Evolutionary conservation across 768 basidiomycete species (phyloP).

Genomic region (Psilocybe tampanensis): DNA sequence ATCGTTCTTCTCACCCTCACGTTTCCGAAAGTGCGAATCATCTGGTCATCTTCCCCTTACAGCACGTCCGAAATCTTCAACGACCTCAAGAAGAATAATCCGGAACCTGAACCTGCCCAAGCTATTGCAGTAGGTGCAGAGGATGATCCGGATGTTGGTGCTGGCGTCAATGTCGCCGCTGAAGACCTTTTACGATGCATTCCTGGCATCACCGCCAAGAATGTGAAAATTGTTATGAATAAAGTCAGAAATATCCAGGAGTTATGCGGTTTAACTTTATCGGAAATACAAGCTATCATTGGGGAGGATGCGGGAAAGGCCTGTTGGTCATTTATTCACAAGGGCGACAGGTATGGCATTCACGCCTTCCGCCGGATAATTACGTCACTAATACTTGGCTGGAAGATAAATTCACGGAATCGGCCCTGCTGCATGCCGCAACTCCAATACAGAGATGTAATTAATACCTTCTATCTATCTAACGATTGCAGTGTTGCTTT

Average conservation of each 20-base stretch:
- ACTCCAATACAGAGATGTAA: too few species aligned
- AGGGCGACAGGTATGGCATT: constrained; percentile 46
- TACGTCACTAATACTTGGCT: too few species aligned
- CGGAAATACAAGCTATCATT: constrained; percentile 70
- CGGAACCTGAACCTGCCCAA: constrained; percentile 77
- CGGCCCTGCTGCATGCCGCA: too few species aligned
- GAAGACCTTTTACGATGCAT: constrained; percentile 83
- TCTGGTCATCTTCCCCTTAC: constrained; percentile 97
- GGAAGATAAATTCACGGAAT: too few species aligned
- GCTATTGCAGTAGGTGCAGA: constrained; percentile 85
- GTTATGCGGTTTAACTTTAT: constrained; percentile 64
- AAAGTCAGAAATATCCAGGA: constrained; percentile 78
- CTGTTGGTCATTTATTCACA: constrained; percentile 84
- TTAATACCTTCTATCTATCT: too few species aligned
- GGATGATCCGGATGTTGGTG: constrained; percentile 66
- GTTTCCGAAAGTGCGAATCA: constrained; percentile 90
- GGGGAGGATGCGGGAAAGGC: constrained; percentile 81
- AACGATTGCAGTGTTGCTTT: too few species aligned
- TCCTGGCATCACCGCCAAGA: constrained; percentile 86
- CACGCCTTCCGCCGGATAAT: not conserved
- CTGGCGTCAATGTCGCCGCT: constrained; percentile 70
- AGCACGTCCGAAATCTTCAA: constrained; percentile 90
- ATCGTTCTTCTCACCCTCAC: constrained; percentile 86
- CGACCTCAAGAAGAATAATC: constrained; percentile 80
- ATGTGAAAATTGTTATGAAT: constrained; percentile 81